Base-by-base conservation (phyloP, 768 basidiomycete genomes). In the Termitomyces sp. region DNA sequence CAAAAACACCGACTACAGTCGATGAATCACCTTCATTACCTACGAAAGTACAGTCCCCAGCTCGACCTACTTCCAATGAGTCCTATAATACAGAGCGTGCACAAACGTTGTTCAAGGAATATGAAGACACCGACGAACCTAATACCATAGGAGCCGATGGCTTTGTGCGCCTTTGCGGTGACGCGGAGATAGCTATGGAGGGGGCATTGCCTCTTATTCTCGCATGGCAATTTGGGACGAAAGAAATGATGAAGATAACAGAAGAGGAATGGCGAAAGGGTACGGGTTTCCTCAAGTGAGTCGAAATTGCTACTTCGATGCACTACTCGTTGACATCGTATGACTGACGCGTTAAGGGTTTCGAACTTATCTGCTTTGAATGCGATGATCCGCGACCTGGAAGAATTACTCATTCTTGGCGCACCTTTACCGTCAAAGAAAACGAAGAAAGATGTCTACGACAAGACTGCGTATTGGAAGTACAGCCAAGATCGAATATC, bases 161-260 rank as follows among this genome's bases (percentile, higher is more conserved):
- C 2, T 83, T 92, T 60, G 84, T 87, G 69, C 75, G 71, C 53
- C 71, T 94, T 30, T 94, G 88, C 71, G 76, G 62, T 26, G 88
- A 92, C 60, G 82, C 85, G 13, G 73, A 80, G n/a, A 79, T 92
- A 47, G 76, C 88, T 0, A 72, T 94, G 69, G 90, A 92, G 20
- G 88, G 90, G 32, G 76, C 86, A 6, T 71, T 83, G 60, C 87
- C 90, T 20, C 74, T 93, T 54, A 75, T 92, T 18, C 73, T 92
- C 14, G 82, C 88, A 24, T 93, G 91, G 91, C 86, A 88, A 63
- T 69, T 89, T 56, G 74, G 79, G 47, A 79, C 87, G 10, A 75
- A 77, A 57, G 88, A 91, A 65, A 86, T 93, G 85, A 88, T 78
- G 32, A 88, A 84, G 63, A 74, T 93, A 48, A 79, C 79, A 45